Conservation (phyloP, 768 basidiomycete species). For the Agaricus subrufescens region DNA sequence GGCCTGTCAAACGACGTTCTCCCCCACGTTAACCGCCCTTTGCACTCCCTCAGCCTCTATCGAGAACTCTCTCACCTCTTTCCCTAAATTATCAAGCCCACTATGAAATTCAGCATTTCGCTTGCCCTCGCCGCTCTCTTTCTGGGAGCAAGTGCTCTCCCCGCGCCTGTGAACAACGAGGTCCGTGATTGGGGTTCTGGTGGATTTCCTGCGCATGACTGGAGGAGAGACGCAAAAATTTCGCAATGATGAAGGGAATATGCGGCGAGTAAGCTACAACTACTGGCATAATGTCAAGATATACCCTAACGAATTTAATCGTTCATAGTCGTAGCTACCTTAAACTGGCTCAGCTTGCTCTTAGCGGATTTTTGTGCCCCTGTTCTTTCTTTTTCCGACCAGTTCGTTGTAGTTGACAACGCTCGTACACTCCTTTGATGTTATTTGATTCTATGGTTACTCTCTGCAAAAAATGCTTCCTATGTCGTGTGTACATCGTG, state of each 20-base stretch:
- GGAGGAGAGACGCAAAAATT: not conserved
- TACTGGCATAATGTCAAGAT: not conserved
- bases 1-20: conserved; percentile 5
- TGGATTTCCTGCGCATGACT: not conserved
- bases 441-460: not conserved
- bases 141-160: conserved; percentile 4
- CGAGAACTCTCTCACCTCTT: not conserved
- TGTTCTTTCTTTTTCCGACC: not conserved
- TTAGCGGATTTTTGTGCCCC: not conserved
- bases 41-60: not conserved
- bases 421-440: not conserved
- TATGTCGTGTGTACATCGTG: no score
- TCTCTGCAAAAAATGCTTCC: no score
- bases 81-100: not conserved
- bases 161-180: not conserved
- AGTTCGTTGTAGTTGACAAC: not conserved
- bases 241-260: not conserved
- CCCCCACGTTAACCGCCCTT: not conserved
- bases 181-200: conserved; percentile 1
- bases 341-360: not conserved
- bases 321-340: no score
- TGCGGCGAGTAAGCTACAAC: not conserved
- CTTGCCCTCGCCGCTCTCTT: conserved; percentile 1
- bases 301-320: no score
- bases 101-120: conserved; percentile 1